Evolutionary conservation across 257 asterid genomes (phyloP).

Genomic region (Lavandula angustifolia): DNA sequence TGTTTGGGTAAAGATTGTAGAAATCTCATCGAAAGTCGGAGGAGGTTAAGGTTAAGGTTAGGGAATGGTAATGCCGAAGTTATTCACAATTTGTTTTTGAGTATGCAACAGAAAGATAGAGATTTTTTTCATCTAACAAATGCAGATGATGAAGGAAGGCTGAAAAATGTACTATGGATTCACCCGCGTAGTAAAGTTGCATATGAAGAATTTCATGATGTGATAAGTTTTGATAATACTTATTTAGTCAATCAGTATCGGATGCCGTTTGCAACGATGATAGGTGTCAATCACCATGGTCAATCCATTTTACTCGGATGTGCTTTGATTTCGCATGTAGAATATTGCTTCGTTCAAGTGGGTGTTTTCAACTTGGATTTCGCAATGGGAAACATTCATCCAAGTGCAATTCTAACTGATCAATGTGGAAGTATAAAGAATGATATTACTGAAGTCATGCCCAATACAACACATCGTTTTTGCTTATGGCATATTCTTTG

Average conservation of each 20-base stretch:
- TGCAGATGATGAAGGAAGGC: not conserved
- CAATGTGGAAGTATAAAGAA: not conserved
- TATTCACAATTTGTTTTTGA: not conserved
- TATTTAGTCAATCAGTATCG: slow-evolving; percentile 1
- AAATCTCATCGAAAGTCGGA: slow-evolving; percentile 1
- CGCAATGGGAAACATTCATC: too few relatives aligned
- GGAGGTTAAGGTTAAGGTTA: not conserved
- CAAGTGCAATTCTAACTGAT: too few relatives aligned
- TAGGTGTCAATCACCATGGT: not conserved
- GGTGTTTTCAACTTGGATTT: too few relatives aligned
- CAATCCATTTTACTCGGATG: not conserved
- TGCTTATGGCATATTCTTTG: slow-evolving; percentile 5
- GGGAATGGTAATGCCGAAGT: not conserved
- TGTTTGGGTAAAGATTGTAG: not conserved
- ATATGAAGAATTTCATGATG: not conserved
- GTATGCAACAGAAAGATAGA: not conserved
- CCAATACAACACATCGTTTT: not conserved
- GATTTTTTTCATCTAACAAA: not conserved
- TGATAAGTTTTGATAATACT: slow-evolving; percentile 7
- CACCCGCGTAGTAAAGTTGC: not conserved
- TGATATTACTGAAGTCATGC: not conserved
- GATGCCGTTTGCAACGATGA: not conserved
- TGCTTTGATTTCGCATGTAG: not conserved
- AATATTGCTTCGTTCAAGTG: not conserved
- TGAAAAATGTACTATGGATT: not conserved